A percentile compares a stretch with the other conserved stretches of the same genome.
Conservation (phyloP, 805 yeast genomes). For the Pichia occidentalis region DNA sequence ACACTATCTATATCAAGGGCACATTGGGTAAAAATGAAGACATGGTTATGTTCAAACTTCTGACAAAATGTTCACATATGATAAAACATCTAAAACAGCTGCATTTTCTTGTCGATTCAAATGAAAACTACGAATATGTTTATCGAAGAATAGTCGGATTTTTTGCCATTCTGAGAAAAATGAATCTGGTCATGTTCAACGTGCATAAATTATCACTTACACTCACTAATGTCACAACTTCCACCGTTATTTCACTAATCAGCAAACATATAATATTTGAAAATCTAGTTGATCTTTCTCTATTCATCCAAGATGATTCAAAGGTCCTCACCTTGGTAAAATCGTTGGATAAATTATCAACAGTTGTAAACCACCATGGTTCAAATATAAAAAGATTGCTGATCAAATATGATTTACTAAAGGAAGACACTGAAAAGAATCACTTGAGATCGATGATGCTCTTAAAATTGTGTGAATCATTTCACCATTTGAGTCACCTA, state of each 20-base stretch:
- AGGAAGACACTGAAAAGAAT: constrained; percentile 27
- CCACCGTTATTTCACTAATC: constrained; percentile 25
- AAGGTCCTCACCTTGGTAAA: constrained; percentile 24
- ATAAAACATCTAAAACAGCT: constrained; percentile 21
- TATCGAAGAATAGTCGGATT: constrained; percentile 31
- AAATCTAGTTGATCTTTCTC: constrained; percentile 22
- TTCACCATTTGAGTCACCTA: constrained; percentile 18
- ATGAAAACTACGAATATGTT: constrained; percentile 23
- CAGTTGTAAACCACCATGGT: constrained; percentile 23
- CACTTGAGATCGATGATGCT: constrained; percentile 29
- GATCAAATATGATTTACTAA: constrained; percentile 21
- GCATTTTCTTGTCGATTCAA: constrained; percentile 21
- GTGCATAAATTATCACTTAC: constrained; percentile 24
- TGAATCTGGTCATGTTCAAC: constrained; percentile 24
- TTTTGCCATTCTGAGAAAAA: constrained; percentile 29
- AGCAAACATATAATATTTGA: constrained; percentile 28
- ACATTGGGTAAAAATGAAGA: constrained; percentile 30
- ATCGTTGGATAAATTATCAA: constrained; percentile 24
- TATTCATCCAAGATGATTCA: constrained; percentile 30
- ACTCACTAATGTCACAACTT: constrained; percentile 29
- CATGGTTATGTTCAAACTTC: constrained; percentile 26
- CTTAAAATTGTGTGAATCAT: constrained; percentile 26
- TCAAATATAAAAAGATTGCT: constrained; percentile 20
- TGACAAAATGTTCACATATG: constrained; percentile 25
- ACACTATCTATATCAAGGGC: constrained; percentile 21